Base-by-base conservation (phyloP, 2,329 filamentous ascomycete species). In the Simplicillium sp. region DNA sequence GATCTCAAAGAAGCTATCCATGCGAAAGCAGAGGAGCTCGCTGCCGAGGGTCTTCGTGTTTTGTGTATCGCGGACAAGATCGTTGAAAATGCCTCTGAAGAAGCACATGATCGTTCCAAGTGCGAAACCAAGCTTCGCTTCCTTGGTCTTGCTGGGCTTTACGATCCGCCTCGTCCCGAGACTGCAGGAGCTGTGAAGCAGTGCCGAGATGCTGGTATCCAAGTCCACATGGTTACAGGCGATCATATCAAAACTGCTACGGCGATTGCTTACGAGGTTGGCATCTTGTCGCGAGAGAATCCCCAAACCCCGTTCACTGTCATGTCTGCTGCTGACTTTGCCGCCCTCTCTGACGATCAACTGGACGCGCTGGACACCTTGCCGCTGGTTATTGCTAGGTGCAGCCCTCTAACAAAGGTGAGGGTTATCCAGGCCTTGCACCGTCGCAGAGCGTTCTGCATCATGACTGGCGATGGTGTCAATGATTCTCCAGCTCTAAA, bases 401-500 rank as follows among this genome's bases (percentile, higher is more conserved):
- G 81, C 56, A 80, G 78, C 35, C 82, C 82, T 2, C 65, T 77
- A 41, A 85, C 81, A 29, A 86, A 86, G 58, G 80, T 84, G n/a
- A 72, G 81, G 46, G 82, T 86, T 73, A 81, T 86, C 42, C 78
- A 84, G 53, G 80, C 81, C n/a, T 70, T 86, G 44, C 80, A 84
- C 49, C 72, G 82, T 28, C 74, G 82, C 41, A 71, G 75, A 43
- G 72, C 71, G 2, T 85, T 84, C 57, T 82, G 77, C 49, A 81
- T 81, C 48, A 85, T 86, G 79, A 86, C 82, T 34, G 82, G 82
- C 50, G 81, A 86, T 44, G 82, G 82, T 49, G 81, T 85, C 49
- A 87, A 87, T 55, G 82, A 87, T 57, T 82, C 79, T 12, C 82
- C 82, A 1, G 82, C 82, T 1, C 68, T 87, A 18, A 84, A 84